Conservation (phyloP, 352 stramenopile species). For the Globisporangium okanoganense region DNA sequence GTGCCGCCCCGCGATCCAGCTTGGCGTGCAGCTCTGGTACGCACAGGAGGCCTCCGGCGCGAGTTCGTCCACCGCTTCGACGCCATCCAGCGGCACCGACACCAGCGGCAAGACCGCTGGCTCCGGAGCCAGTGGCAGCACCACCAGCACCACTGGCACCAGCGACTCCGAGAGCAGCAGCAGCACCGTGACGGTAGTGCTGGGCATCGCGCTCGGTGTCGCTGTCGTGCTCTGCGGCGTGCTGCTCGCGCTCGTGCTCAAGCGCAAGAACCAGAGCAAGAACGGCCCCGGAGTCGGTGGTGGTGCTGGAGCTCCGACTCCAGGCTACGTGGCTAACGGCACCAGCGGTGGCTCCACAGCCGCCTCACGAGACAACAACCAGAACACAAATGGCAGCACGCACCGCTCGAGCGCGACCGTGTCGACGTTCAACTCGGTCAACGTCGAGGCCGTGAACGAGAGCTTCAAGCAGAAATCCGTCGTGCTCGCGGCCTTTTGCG, state of each 20-base stretch:
- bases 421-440: constrained; percentile 19
- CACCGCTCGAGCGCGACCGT: no score
- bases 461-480: constrained; percentile 14
- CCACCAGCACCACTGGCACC: no score
- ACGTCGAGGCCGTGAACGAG: constrained; percentile 14
- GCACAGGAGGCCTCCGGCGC: constrained; percentile 6
- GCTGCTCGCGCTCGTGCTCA: constrained; percentile 15
- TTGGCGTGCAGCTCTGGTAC: constrained; percentile 24
- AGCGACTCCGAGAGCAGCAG: background rate
- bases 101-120: background rate
- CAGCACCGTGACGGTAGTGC: constrained; percentile 20
- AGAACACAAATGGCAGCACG: background rate
- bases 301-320: no score
- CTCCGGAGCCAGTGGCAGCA: no score
- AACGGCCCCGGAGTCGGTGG: no score
- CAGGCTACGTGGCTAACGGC: background rate
- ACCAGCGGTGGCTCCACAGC: background rate
- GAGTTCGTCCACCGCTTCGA: background rate
- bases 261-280: no score
- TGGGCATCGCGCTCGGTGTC: constrained; percentile 21
- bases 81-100: background rate
- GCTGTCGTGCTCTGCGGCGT: constrained; percentile 19
- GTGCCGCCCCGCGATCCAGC: constrained; percentile 28
- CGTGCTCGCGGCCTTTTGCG: constrained; percentile 24
- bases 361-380: background rate